phyloP scores from a whole-genome alignment of 805 yeast species.

The Isabelozyma heimii region DNA sequence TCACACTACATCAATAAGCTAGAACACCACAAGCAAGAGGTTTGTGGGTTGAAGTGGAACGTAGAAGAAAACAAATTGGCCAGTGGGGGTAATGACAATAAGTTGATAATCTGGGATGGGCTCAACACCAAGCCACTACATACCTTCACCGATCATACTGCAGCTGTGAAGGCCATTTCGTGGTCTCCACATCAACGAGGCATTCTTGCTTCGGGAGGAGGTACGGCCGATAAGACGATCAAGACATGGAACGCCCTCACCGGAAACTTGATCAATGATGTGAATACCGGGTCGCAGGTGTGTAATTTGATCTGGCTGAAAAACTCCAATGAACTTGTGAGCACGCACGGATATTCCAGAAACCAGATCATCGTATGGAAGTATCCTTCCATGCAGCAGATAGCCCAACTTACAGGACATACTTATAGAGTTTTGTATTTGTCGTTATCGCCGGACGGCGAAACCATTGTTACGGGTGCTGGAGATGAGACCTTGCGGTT shows the following conservation, averaged over 20 bases:
- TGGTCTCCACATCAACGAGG: slow-evolving; percentile 99
- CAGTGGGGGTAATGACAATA: slow-evolving; percentile 93
- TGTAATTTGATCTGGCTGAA: slow-evolving; percentile 93
- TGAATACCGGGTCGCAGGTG: slow-evolving; percentile 96
- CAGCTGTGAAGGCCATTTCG: slow-evolving; percentile 94
- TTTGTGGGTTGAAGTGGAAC: slow-evolving; percentile 95
- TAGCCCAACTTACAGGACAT: slow-evolving; percentile 92
- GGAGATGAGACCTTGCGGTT: slow-evolving; percentile 96
- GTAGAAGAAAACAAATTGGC: slow-evolving; percentile 88
- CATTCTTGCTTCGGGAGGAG: slow-evolving; percentile 92
- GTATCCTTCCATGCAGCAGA: slow-evolving; percentile 87
- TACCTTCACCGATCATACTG: slow-evolving; percentile 77
- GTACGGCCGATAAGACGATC: slow-evolving; percentile 87
- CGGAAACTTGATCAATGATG: slow-evolving; percentile 69
- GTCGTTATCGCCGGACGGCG: slow-evolving; percentile 92
- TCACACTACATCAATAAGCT: slow-evolving; percentile 75
- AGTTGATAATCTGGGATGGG: slow-evolving; percentile 86
- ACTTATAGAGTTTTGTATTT: slow-evolving; percentile 88
- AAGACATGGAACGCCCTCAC: slow-evolving; percentile 90
- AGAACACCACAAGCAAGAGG: slow-evolving; percentile 84
- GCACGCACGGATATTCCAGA: slow-evolving; percentile 91
- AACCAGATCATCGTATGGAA: slow-evolving; percentile 94
- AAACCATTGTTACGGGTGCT: slow-evolving; percentile 95
- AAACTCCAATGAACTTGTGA: slow-evolving; percentile 86
- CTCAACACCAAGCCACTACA: slow-evolving; percentile 63